phyloP scores from a whole-genome alignment of 2,329 filamentous ascomycete species.

The Xylariaceae sp. region DNA sequence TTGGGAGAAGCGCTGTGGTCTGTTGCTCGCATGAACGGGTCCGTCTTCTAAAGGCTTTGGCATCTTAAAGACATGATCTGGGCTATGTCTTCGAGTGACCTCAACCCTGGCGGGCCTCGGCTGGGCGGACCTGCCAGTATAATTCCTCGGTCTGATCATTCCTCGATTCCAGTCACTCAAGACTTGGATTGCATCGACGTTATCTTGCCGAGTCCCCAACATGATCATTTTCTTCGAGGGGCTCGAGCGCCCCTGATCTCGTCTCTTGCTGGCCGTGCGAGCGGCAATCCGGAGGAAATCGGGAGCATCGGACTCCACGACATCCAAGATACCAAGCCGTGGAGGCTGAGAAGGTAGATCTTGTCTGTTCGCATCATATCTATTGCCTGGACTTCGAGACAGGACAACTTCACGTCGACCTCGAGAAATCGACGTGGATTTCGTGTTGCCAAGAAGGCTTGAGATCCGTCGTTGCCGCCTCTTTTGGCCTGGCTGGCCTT shows the following conservation, averaged over 20 bases:
- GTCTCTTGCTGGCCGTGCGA: conserved; percentile 45
- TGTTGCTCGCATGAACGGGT: not conserved
- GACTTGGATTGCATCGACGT: conserved; percentile 49
- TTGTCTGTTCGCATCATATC: conserved; percentile 10
- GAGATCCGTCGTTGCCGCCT: conserved; percentile 31
- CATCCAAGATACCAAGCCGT: conserved; percentile 55
- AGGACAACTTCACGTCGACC: not conserved
- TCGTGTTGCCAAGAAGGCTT: conserved; percentile 21
- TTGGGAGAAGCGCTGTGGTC: conserved; percentile 23
- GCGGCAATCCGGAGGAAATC: conserved; percentile 57
- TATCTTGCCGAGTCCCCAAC: conserved; percentile 56
- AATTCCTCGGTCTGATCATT: conserved; percentile 40
- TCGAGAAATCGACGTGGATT: conserved; percentile 12
- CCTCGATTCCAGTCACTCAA: conserved; percentile 53
- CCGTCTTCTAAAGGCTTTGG: not conserved
- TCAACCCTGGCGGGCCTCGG: not conserved
- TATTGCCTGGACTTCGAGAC: not conserved
- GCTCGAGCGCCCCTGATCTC: conserved; percentile 48
- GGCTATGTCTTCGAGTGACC: not conserved
- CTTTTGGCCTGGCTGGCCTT: conserved; percentile 21
- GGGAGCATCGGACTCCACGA: conserved; percentile 48
- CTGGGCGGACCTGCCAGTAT: not conserved
- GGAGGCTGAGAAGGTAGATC: conserved; percentile 32
- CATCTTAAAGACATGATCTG: not conserved
- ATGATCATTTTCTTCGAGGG: conserved; percentile 52